phyloP scores from a whole-genome alignment of 331 rosid species.

The Phaseolus coccineus region DNA sequence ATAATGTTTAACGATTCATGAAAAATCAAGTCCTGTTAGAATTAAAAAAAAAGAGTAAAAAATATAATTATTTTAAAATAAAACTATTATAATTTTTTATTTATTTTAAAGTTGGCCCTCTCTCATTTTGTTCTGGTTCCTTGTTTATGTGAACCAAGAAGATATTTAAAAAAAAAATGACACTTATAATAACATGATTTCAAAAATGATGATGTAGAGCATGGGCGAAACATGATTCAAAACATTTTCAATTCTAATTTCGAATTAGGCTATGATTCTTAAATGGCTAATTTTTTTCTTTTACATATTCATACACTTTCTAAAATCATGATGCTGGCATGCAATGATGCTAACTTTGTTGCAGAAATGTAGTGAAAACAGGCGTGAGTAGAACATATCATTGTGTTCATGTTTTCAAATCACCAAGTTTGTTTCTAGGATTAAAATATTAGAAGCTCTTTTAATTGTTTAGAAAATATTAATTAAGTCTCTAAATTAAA shows the following conservation, averaged over 20 bases:
- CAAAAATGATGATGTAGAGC: background rate
- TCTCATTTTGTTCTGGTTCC: too few species aligned
- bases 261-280: background rate
- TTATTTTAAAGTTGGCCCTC: too few species aligned
- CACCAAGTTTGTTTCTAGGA: background rate
- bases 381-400: conserved; percentile 35
- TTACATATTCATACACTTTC: background rate
- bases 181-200: background rate
- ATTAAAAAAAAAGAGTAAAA: too few species aligned
- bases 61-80: too few species aligned
- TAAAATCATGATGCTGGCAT: conserved; percentile 42
- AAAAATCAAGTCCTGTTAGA: too few species aligned
- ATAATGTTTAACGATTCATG: too few species aligned
- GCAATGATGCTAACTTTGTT: conserved; percentile 31
- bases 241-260: conserved; percentile 3
- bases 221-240: background rate
- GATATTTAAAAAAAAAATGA: too few species aligned
- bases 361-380: background rate
- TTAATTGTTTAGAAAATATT: too few species aligned
- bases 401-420: conserved; percentile 30
- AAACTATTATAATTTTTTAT: too few species aligned
- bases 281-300: background rate
- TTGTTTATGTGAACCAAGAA: too few species aligned
- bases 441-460: too few species aligned
- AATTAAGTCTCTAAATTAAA: too few species aligned